Evolutionary conservation across 2,329 filamentous ascomycete genomes (phyloP).

Genomic region (Xylaria sp.): DNA sequence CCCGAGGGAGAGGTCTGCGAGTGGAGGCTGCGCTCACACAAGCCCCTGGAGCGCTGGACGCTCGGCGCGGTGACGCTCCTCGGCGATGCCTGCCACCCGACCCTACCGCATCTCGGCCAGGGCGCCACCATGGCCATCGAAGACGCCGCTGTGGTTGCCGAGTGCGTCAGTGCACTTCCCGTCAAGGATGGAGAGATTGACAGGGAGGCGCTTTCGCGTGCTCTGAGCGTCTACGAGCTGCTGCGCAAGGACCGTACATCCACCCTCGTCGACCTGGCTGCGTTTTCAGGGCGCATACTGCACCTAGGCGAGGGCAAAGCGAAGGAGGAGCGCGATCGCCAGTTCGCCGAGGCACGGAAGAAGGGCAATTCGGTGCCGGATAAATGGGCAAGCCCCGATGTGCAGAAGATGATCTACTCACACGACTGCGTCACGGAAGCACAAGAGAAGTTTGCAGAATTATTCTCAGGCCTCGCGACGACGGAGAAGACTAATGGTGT

Average conservation of each 20-base stretch:
- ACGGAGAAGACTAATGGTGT: conserved; percentile 29
- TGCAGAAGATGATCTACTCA: conserved; percentile 74
- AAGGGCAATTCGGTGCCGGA: conserved; percentile 66
- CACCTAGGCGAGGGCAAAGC: conserved; percentile 69
- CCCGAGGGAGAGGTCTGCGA: conserved; percentile 72
- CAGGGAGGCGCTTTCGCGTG: conserved; percentile 57
- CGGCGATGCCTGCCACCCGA: conserved; percentile 75
- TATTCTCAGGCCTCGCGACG: conserved; percentile 52
- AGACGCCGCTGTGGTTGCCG: conserved; percentile 70
- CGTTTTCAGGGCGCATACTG: conserved; percentile 63
- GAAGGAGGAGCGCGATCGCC: conserved; percentile 67
- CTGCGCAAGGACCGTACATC: conserved; percentile 67
- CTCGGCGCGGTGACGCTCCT: conserved; percentile 67
- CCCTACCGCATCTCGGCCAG: conserved; percentile 74
- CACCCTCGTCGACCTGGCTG: conserved; percentile 65
- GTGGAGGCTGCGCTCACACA: conserved; percentile 71
- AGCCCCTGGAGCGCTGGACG: conserved; percentile 67
- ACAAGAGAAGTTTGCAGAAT: conserved; percentile 61
- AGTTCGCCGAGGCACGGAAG: conserved; percentile 63
- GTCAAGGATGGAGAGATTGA: conserved; percentile 35
- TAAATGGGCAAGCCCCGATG: conserved; percentile 77
- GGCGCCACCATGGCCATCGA: conserved; percentile 76
- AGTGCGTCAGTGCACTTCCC: conserved; percentile 54
- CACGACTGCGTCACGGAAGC: conserved; percentile 70
- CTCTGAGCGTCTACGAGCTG: conserved; percentile 65